phyloP scores from a whole-genome alignment of 305 asterid species.

The Fraxinus paxiana region DNA sequence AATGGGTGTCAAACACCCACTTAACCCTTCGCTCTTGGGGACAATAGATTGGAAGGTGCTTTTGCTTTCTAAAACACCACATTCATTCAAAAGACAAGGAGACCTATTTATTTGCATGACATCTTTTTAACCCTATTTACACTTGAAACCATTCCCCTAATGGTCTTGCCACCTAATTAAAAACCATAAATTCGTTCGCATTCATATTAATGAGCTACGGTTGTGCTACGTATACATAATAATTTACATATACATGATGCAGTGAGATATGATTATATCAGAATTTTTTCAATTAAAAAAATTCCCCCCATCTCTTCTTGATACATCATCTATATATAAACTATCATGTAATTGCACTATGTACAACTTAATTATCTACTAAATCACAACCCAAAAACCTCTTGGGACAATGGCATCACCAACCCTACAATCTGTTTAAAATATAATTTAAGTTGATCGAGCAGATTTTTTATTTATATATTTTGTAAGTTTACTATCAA shows the following conservation, averaged over 20 bases:
- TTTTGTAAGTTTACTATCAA: no score
- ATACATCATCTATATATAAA: not conserved
- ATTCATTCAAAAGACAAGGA: not conserved
- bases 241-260: not conserved
- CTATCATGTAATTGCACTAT: not conserved
- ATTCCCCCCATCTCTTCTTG: not conserved
- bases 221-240: not conserved
- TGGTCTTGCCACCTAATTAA: not conserved
- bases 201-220: not conserved
- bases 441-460: no score
- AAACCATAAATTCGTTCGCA: not conserved
- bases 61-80: not conserved
- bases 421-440: not conserved
- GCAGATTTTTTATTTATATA: no score
- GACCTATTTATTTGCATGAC: not conserved
- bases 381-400: not conserved
- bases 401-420: not conserved
- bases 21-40: not conserved
- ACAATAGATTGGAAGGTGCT: not conserved
- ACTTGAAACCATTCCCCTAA: not conserved
- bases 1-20: no score
- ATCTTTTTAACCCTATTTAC: not conserved
- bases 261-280: no score
- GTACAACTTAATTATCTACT: not conserved
- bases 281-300: no score